Evolutionary conservation across 352 stramenopile genomes (phyloP), one percentile per base, ranked within the genome.

Genomic region (Pythium oligandrum): DNA sequence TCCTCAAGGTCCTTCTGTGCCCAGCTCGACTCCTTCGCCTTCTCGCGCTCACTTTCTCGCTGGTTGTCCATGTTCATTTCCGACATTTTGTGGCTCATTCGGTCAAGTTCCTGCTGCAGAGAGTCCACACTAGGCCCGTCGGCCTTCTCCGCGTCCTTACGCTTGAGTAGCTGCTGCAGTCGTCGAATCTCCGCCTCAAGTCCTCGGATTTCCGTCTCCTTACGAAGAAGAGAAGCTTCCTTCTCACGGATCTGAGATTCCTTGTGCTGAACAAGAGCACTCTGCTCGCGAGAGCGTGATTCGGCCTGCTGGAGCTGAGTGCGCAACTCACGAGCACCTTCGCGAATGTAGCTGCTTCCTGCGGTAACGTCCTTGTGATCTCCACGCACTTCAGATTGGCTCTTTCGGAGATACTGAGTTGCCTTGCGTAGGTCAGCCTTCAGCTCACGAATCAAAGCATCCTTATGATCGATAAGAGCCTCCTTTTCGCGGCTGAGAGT

Each of bases 21-120:
- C 51, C 0, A 60, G 47, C 36, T 45, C 42, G 2, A 55, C 60
- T 4, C 45, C 48, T 51, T 63, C 55, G 1, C 61, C 42, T 7
- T 62, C 36, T 3, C 55, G 12, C 63, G 44, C 2, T 63, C 55
- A 8, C 60, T 38, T 17, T 74, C 66, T 54, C 65, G 65, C 45
- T 85, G 53, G 52, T 88, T 88, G 50, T 86, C 76, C 44, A 86
- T 42, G 44, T 65, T 72, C 30, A 91, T 53, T 33, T 71, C 73
- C 2, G 72, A 73, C 3, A 85, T 53, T 53, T 80, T 75, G n/a
- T 65, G 44, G 26, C 58, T 81, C 48, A 86, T 66, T 44, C 74
- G 44, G 4, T 66, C 64, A 32, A 78, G 56, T 6, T 73, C 75
- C 11, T 66, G 65, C 10, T 78, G 48, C 40, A 78, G 38, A 42